A percentile compares a stretch with the other conserved stretches of the same genome.
Conservation (phyloP, 2,329 filamentous ascomycete species). For the Nothophoma quercina region DNA sequence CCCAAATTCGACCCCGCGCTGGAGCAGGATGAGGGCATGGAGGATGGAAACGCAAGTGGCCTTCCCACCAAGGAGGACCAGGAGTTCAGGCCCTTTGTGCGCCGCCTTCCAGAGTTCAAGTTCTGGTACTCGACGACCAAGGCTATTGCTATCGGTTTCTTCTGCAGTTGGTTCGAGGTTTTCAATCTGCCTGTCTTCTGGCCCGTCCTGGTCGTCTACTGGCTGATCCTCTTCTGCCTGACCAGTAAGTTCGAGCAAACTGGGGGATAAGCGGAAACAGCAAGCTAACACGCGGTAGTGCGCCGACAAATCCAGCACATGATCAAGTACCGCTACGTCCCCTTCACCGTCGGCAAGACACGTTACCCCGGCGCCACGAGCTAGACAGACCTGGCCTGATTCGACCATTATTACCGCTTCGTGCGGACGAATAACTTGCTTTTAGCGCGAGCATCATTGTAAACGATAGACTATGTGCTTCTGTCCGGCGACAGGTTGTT, state of each 20-base stretch:
- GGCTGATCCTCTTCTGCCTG: conserved; percentile 93
- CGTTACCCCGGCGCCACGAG: conserved; percentile 43
- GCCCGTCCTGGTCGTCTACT: conserved; percentile 98
- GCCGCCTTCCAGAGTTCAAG: conserved; percentile 97
- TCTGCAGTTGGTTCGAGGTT: conserved; percentile 90
- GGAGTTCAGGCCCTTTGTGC: conserved; percentile 97
- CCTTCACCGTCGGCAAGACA: conserved; percentile 87
- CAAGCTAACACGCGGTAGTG: conserved; percentile 65
- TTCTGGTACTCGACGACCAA: conserved; percentile 98
- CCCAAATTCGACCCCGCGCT: conserved; percentile 99
- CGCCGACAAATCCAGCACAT: conserved; percentile 99
- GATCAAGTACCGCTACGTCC: conserved; percentile 99
- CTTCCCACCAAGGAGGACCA: conserved; percentile 96
- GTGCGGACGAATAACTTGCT: conserved; percentile 18
- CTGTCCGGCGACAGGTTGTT: conserved; percentile 23
- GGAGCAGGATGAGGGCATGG: conserved; percentile 94
- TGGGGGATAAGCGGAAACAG: background rate
- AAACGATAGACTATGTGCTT: conserved; percentile 33
- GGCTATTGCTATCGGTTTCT: conserved; percentile 81
- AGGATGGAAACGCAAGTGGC: conserved; percentile 79
- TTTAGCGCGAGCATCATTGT: conserved; percentile 26
- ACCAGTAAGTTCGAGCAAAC: conserved; percentile 73
- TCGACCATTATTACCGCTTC: conserved; percentile 5
- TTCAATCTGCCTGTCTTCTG: conserved; percentile 99
- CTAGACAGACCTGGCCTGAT: conserved; percentile 23